Percentiles rank a stretch among this genome's conserved stretches.
Evolutionary conservation across 345 rosid species (phyloP).

Genomic region (Cardamine resedifolia): DNA sequence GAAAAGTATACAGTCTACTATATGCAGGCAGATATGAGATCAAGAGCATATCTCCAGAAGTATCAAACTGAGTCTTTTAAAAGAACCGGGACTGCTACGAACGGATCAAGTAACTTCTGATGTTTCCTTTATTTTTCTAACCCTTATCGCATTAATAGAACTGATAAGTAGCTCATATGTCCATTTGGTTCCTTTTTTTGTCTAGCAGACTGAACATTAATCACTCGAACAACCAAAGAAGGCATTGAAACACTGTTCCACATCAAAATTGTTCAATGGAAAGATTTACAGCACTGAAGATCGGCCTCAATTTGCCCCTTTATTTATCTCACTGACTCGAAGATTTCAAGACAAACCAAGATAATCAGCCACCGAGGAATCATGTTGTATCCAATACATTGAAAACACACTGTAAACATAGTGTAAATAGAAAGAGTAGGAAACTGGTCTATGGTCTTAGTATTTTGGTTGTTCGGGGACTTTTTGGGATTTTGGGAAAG

Average conservation of each 20-base stretch:
- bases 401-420: not conserved
- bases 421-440: conserved; percentile 1
- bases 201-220: conserved; percentile 21
- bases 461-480: conserved; percentile 7
- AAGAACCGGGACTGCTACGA: not conserved
- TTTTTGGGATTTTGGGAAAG: not conserved
- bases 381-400: conserved; percentile 2
- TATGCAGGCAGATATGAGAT: conserved; percentile 77
- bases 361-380: not conserved
- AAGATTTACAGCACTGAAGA: conserved; percentile 1
- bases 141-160: not conserved
- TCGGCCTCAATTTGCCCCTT: not conserved
- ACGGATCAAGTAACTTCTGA: conserved; percentile 15
- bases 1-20: not conserved
- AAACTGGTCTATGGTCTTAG: not conserved
- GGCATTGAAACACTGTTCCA: conserved; percentile 6
- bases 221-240: not conserved
- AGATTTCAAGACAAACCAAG: not conserved
- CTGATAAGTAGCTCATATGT: conserved; percentile 12
- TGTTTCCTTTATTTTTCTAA: not conserved
- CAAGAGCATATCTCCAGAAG: conserved; percentile 60
- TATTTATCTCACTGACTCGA: conserved; percentile 6
- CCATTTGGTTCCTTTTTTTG: conserved; percentile 17
- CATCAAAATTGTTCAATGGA: not conserved
- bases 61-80: conserved; percentile 37